Base-by-base conservation (phyloP, 306 rosid species). In the Pterocarpus santalinus region DNA sequence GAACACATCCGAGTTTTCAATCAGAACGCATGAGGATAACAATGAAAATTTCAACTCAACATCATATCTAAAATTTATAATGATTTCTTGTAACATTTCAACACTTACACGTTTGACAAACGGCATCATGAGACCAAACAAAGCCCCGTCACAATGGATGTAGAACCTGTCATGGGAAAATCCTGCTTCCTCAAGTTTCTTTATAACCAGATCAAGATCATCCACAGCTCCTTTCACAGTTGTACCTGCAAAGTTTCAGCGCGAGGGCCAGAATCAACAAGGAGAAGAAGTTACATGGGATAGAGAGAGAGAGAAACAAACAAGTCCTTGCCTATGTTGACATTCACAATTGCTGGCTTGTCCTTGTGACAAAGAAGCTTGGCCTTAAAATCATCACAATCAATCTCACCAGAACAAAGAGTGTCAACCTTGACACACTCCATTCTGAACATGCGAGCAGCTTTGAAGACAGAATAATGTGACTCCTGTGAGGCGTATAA, bases 81-180 rank as follows among this genome's bases (percentile, higher is more conserved):
- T 56, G 33, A 49, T 49, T 65, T 12, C 5, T 12, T n/a, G 44
- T 30, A 57, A 56, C 38, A 73, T 51, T 53, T 53, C 53, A 47
- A 33, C 34, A 81, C 92, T 84, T 77, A 84, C 90, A 41, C 52
- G 75, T 79, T 89, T 89, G 72, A 89, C 90, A 7, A 89, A 89
- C 62, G 90, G 92, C 90, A 89, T 84, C 92, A 89, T 86, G 78
- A 89, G 92, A 62, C 92, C 92, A 89, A 89, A 89, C 80, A 89
- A 77, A 67, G 92, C 88, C 49, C 92, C 90, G 11, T 89, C 90
- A 65, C 85, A 82, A 46, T 89, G 92, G 80, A 89, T 84, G 81
- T 86, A 89, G 88, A 89, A 84, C 43, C 82, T 67, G 78, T 86
- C 87, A 2, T 85, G 92, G 0, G 88, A 75, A 70, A 89, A 89